Conservation (phyloP, 805 yeast genomes). For the Yarrowia divulgata region DNA sequence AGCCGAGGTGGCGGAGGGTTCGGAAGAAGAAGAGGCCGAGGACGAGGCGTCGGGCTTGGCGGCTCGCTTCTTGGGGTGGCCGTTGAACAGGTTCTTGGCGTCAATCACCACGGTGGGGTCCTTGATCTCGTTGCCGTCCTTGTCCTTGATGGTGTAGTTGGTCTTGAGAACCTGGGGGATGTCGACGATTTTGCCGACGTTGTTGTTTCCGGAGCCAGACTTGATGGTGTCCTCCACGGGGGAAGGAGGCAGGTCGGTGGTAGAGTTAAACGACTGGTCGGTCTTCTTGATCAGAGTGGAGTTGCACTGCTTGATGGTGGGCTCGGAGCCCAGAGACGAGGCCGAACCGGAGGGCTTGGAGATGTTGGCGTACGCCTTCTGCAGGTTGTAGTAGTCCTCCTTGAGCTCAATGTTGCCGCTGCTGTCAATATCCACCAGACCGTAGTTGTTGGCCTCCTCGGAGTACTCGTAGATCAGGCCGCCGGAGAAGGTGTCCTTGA, state of each 20-base stretch:
- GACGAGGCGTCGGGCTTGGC: constrained; percentile 33
- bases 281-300: constrained; percentile 44
- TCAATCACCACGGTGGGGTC: constrained; percentile 46
- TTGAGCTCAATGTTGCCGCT: constrained; percentile 59
- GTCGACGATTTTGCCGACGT: constrained; percentile 50
- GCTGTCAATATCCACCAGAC: constrained; percentile 69
- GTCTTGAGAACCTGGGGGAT: constrained; percentile 45
- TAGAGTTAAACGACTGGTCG: constrained; percentile 47
- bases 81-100: constrained; percentile 45
- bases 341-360: constrained; percentile 44
- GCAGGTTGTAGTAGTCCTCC: constrained; percentile 67
- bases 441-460: constrained; percentile 77
- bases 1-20: constrained; percentile 42
- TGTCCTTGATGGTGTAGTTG: constrained; percentile 48
- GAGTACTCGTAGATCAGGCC: constrained; percentile 93
- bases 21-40: constrained; percentile 41
- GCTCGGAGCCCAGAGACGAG: constrained; percentile 43
- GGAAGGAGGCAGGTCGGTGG: constrained; percentile 50
- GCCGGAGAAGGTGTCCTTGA: constrained; percentile 68
- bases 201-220: constrained; percentile 52
- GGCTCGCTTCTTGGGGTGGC: constrained; percentile 42
- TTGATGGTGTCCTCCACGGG: constrained; percentile 51
- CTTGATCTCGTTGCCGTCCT: constrained; percentile 46
- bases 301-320: constrained; percentile 45
- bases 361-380: constrained; percentile 60